Evolutionary conservation across 768 basidiomycete genomes (phyloP), one percentile per base, ranked within the genome.

Genomic region (Hygrocybe coccinea): DNA sequence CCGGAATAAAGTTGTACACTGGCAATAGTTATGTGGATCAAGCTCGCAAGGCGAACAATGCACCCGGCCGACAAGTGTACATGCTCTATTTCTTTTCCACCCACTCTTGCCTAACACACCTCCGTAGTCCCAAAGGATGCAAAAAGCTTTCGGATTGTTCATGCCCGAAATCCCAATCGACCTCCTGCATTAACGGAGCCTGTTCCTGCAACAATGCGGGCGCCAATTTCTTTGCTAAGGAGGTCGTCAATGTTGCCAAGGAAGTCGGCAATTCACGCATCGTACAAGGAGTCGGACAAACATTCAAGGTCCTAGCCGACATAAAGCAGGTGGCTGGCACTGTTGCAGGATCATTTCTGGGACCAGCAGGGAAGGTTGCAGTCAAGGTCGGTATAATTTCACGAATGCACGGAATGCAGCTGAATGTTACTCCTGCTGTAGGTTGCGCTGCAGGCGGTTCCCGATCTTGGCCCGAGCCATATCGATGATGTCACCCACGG

Each of bases 11-110:
- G 48, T 19, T 29, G 19, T 49, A 25, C 33, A 29, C 48, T 34
- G 48, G 48, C 48, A 29, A 25, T n/a, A 34, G 33, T 34, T 35
- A 8, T 34, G 48, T 22, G 48, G 22, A 25, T 14, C 48, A 49
- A 49, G 48, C 48, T 34, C 48, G 48, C 24, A 49, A 49, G 33
- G 48, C 48, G 19, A 49, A 49, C 19, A 29, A 33, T 34, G 48
- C 48, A 12, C 48, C 48, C 17, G 48, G 48, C 24, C 21, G 48
- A 34, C 10, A 25, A 25, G 48, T 35, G 48, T 49, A 35, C 3
- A 35, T 34, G 11, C 24, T 49, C 29, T 21, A 15, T 49, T 10
- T 49, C 25, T 12, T 49, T 49, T 29, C 14, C 48, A 15, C 10
- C 29, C 21, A 25, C 33, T 15, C 29, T n/a, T 24, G 21, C 12